Conservation (phyloP, 306 rosid genomes). For the Morella rubra region DNA sequence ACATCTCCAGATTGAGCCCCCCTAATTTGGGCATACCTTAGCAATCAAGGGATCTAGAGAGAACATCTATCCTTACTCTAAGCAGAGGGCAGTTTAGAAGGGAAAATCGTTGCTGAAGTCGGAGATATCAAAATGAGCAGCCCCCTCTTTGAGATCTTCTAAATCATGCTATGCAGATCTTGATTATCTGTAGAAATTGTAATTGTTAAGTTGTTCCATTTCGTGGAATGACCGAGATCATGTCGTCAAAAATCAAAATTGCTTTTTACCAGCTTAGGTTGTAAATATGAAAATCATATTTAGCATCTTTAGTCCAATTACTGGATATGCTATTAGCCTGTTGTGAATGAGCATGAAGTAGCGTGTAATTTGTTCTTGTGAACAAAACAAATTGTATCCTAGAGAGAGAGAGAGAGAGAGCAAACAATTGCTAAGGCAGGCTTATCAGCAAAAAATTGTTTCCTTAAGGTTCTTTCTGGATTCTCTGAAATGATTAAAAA, state of each 20-base stretch:
- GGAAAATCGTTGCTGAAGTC: slow-evolving; percentile 21
- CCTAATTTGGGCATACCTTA: not conserved
- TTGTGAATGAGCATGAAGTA: not conserved
- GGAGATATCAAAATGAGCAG: slow-evolving; percentile 2
- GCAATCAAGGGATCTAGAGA: slow-evolving; percentile 26
- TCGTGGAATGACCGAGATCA: slow-evolving; percentile 24
- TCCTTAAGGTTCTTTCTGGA: not conserved
- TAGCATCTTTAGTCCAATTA: not conserved
- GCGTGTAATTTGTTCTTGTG: not conserved
- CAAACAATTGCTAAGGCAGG: not conserved
- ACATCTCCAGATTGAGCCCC: not conserved
- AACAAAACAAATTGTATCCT: no score
- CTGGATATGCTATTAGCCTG: not conserved
- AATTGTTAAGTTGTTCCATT: slow-evolving; percentile 14
- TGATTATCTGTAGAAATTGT: not conserved
- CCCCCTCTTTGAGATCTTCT: not conserved
- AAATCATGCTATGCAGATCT: not conserved
- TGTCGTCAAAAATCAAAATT: not conserved
- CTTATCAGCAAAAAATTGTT: not conserved
- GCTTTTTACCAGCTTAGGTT: not conserved
- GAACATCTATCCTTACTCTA: slow-evolving; percentile 6
- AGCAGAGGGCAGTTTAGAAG: slow-evolving; percentile 1
- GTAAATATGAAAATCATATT: not conserved
- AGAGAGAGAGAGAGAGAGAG: no score
- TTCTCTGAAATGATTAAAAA: not conserved